These are phyloP conservation scores for Hyphodiscus sp. DNA, from an alignment of 2,329 filamentous ascomycete genomes.

Conservation along the genomic window DNA sequence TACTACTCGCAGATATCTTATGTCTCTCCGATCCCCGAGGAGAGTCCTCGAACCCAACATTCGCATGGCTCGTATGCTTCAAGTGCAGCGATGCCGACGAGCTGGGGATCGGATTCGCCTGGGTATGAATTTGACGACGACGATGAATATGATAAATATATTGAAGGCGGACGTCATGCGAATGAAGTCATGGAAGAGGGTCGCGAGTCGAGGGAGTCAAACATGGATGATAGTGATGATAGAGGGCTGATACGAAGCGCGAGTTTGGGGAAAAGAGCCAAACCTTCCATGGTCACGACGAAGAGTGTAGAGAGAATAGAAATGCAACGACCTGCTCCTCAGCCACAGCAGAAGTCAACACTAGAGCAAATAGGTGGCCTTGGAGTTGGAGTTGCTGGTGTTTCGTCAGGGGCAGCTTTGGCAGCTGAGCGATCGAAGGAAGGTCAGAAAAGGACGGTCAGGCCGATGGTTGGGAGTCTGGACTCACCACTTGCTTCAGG, in stretches of 20 bases:
- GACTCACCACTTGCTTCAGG: conserved; percentile 23
- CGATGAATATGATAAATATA: conserved; percentile 20
- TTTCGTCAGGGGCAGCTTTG: conserved; percentile 1
- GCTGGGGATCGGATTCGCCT: conserved; percentile 45
- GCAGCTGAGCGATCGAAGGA: conserved; percentile 2
- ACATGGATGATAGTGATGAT: conserved; percentile 36
- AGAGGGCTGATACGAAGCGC: conserved; percentile 53
- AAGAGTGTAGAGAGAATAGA: conserved; percentile 25
- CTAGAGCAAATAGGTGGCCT: conserved; percentile 28
- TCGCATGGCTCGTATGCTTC: conserved; percentile 64
- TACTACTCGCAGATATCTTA: conserved; percentile 61
- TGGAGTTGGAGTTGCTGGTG: neutral
- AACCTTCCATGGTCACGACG: conserved; percentile 48
- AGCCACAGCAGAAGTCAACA: conserved; percentile 33
- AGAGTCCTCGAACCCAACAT: conserved; percentile 46
- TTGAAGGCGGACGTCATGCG: conserved; percentile 11
- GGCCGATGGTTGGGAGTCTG: conserved; percentile 21
- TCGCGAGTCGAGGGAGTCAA: conserved; percentile 25
- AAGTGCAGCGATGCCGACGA: conserved; percentile 64
- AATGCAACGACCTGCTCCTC: conserved; percentile 17
- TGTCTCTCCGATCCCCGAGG: conserved; percentile 72
- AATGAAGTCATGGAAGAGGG: conserved; percentile 22
- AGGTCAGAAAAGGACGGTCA: conserved; percentile 14
- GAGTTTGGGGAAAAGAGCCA: conserved; percentile 54
- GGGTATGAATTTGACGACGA: conserved; percentile 35